Evolutionary conservation across 345 rosid genomes (phyloP), one percentile per base, ranked within the genome.

Genomic region (Capsella bursapastoris): DNA sequence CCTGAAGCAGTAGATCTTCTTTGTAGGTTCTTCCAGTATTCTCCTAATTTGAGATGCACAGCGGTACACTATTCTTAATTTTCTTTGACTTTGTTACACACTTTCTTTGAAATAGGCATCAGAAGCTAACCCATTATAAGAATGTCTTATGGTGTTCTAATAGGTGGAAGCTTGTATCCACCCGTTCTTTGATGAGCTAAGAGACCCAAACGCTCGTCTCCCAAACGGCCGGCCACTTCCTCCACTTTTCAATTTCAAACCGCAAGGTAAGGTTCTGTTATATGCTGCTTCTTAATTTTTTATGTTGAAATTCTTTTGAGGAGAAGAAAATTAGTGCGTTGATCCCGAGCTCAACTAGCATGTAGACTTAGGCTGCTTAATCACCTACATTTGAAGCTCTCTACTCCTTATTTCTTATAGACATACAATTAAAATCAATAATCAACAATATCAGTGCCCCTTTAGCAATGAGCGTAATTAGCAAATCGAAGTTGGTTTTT

Each of bases 1-100:
- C 96, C 96, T 0, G 98, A 92, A 82, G 98, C 96, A 34, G 98
- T 92, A 43, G 98, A 92, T 72, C 91, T 92, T 44, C 87, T 92
- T 44, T 92, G 92, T 76, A 82, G 96, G 72, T 86, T 92, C 76
- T 87, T 92, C 72, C 98, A 92, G 71, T 92, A 92, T 71, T 92
- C 98, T 40, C 98, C 98, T 7, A 86, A 92, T 80, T 74, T 92
- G 71, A 83, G 98, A 65, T 90, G 96, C 83, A 92, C 98, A 44
- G 96, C 98, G 66, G 97, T 92, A 88, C 83, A 93, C 70, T 55
- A 12, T 29, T 28, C 51, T 2, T 60, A 8, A 14, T 16, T 57
- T 57, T 56, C 5, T 68, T 16, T 53, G 28, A n/a, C 2, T 53
- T 53, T 15, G 5, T 67, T 12, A n/a, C 47, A 5, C 9, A 47